These are phyloP conservation scores for Wickerhamomyces chambardii DNA, from an alignment of 805 yeast genomes.

Conservation along the genomic window DNA sequence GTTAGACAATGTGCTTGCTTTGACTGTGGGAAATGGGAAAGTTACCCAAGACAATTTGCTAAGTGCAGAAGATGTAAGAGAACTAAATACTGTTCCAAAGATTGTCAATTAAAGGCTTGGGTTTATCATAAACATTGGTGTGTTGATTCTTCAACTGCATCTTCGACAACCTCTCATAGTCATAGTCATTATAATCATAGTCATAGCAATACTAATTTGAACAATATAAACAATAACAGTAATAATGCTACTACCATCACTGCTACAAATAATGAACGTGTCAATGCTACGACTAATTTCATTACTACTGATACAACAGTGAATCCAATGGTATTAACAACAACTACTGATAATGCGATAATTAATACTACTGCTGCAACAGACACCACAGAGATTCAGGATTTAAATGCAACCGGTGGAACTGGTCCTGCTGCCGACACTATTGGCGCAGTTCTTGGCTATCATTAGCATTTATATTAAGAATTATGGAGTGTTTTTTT, in stretches of 20 bases:
- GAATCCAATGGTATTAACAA: too few species aligned
- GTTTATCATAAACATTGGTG: constrained; percentile 94
- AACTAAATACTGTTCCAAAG: constrained; percentile 89
- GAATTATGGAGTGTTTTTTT: too few species aligned
- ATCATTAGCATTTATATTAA: too few species aligned
- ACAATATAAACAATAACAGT: too few species aligned
- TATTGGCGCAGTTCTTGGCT: too few species aligned
- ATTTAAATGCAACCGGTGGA: too few species aligned
- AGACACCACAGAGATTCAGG: too few species aligned
- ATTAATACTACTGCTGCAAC: too few species aligned
- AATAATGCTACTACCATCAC: too few species aligned
- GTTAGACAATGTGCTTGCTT: constrained; percentile 92
- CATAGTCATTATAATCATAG: constrained; percentile 11
- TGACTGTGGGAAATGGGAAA: constrained; percentile 93
- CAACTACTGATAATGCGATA: too few species aligned
- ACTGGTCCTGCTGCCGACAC: too few species aligned
- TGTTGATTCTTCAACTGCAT: constrained; percentile 19
- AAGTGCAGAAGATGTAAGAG: constrained; percentile 92
- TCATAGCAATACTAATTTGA: constrained; percentile 1
- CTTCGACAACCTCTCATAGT: constrained; percentile 4
- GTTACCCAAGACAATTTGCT: constrained; percentile 82
- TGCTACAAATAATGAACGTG: neutral
- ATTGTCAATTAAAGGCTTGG: constrained; percentile 92
- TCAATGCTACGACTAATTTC: neutral
- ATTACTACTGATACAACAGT: neutral